Percentiles rank a stretch among this genome's conserved stretches.
phyloP scores from a whole-genome alignment of 2,329 filamentous ascomycete species.

The Penicillium glabrum region DNA sequence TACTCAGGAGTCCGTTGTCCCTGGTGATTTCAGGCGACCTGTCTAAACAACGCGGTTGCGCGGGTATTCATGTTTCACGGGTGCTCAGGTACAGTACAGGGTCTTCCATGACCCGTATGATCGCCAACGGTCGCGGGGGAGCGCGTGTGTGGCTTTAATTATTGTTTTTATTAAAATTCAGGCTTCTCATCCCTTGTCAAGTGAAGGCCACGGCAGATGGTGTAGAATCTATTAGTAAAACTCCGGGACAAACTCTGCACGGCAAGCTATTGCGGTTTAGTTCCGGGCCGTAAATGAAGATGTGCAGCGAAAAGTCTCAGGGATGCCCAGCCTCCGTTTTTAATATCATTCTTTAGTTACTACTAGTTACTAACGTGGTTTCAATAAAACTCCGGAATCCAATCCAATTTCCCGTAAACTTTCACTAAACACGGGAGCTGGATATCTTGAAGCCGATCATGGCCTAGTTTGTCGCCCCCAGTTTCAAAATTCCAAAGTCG shows the following conservation, averaged over 20 bases:
- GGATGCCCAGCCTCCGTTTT: not conserved
- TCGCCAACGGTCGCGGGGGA: not conserved
- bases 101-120: not conserved
- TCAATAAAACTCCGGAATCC: not conserved
- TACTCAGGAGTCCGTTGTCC: not conserved
- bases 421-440: not conserved
- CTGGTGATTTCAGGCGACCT: not conserved
- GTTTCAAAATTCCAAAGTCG: constrained; percentile 10
- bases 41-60: not conserved
- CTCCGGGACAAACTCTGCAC: not conserved
- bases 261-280: not conserved
- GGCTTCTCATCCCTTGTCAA: not conserved
- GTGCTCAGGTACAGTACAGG: not conserved
- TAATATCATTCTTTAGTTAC: not conserved
- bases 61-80: not conserved
- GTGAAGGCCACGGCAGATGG: not conserved
- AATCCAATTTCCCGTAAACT: not conserved
- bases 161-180: not conserved
- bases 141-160: not conserved
- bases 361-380: not conserved
- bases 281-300: not conserved
- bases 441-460: constrained; percentile 6
- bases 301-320: not conserved
- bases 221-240: not conserved
- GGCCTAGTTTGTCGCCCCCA: constrained; percentile 6